Conservation (phyloP, 768 basidiomycete genomes). For the Leucocoprinus sp. region DNA sequence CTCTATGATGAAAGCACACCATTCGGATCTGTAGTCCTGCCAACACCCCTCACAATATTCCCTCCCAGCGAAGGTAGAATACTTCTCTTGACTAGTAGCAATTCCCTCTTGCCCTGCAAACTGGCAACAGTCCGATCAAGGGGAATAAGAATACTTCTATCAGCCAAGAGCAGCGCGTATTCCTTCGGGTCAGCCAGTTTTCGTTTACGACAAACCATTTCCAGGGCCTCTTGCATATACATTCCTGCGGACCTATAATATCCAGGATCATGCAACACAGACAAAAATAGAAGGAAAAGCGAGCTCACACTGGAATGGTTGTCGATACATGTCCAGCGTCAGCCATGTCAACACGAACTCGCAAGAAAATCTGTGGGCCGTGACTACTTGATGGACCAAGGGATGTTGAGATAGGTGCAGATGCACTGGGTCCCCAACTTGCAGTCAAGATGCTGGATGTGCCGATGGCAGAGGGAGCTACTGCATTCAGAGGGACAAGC, state of each 20-base stretch:
- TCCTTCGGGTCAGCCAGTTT: constrained; percentile 63
- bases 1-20: too few species aligned
- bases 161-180: constrained; percentile 71
- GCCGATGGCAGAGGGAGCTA: constrained; percentile 23
- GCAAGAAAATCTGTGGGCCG: constrained; percentile 77
- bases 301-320: constrained; percentile 83
- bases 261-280: neutral
- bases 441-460: constrained; percentile 41
- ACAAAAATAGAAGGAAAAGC: neutral
- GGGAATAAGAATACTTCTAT: constrained; percentile 72
- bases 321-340: constrained; percentile 84
- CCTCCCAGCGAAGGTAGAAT: constrained; percentile 69
- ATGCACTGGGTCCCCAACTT: constrained; percentile 31
- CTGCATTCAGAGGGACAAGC: constrained; percentile 34
- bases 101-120: constrained; percentile 78
- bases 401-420: constrained; percentile 53
- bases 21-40: constrained; percentile 84
- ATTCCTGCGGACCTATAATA: constrained; percentile 83
- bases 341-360: constrained; percentile 72
- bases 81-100: constrained; percentile 71
- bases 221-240: constrained; percentile 96
- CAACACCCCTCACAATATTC: constrained; percentile 55
- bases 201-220: constrained; percentile 68
- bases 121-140: constrained; percentile 96
- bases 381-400: constrained; percentile 63